Base-by-base conservation (phyloP, 1,284 basidiomycete genomes). In the Rhodofomes roseus region DNA sequence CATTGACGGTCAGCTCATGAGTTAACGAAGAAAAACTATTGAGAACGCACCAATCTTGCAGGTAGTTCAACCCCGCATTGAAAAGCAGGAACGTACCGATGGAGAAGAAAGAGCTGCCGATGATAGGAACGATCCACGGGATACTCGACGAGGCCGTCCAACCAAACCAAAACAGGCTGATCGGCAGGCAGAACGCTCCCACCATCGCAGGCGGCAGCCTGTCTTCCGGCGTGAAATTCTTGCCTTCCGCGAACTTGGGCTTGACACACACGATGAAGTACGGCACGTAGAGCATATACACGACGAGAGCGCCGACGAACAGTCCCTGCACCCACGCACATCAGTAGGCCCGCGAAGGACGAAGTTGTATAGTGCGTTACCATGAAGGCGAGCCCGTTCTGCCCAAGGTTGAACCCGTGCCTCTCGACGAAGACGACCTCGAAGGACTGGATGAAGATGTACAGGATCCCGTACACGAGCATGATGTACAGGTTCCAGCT, bases 361-460 rank as follows among this genome's bases (percentile, higher is more conserved):
- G 7, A 1, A 8, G 7, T 2, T 7, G 23, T 16, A 31, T 4
- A 31, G 11, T 2, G n/a, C 22, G 27, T 25, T 25, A 51, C 79
- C 58, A 82, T 70, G 66, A 82, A 81, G 46, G 81, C 74, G 22
- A 84, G 73, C 1, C 81, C 79, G 8, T 72, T 70, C 54, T 77
- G 63, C 39, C 75, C 76, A 18, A 70, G 64, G 61, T 74, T 75
- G 63, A 66, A 70, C 1, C 63, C 61, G 68, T 77, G 70, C 18
- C 73, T 65, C 58, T 64, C 72, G 29, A 66, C 62, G 61, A 74
- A 75, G 27, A 74, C 73, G 23, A 76, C 63, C 34, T 70, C 68
- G 64, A 74, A 74, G 2, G 71, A 69, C 55, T 71, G 69, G 54
- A 73, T 71, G 62, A 68, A 71, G 51, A 76, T 65, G 60, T 75